A percentile compares a stretch with the other conserved stretches of the same genome.
Conservation (phyloP, 2,329 filamentous ascomycete genomes). For the Fusarium veterinarium region DNA sequence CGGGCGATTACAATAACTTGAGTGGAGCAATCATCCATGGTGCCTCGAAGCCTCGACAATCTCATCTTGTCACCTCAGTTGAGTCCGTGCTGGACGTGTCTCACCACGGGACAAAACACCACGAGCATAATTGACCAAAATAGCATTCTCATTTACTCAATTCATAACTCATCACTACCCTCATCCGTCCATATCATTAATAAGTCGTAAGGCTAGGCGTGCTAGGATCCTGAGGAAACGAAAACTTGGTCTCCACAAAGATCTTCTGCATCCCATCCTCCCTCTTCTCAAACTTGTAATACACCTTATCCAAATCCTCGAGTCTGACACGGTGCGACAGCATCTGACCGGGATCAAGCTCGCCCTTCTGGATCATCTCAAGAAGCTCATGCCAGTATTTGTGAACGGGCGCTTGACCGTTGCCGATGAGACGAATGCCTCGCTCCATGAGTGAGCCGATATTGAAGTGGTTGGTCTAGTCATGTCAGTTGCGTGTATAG, state of each 20-base stretch:
- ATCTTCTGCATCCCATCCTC: slow-evolving; percentile 85
- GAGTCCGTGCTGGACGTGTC: not conserved
- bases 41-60: not conserved
- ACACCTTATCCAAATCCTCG: slow-evolving; percentile 77
- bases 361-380: slow-evolving; percentile 70
- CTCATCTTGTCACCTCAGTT: not conserved
- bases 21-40: not conserved
- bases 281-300: slow-evolving; percentile 69
- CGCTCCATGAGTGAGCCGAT: slow-evolving; percentile 87
- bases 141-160: not conserved
- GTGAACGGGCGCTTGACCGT: slow-evolving; percentile 78
- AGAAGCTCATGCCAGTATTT: slow-evolving; percentile 87
- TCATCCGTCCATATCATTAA: not conserved
- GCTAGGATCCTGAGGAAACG: slow-evolving; percentile 54
- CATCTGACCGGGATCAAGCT: slow-evolving; percentile 83
- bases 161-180: not conserved
- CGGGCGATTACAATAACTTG: not conserved
- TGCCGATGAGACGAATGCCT: slow-evolving; percentile 80
- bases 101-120: not conserved
- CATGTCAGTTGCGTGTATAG: not conserved
- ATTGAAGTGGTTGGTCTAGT: slow-evolving; percentile 67
- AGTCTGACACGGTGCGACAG: slow-evolving; percentile 80
- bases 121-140: not conserved
- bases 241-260: slow-evolving; percentile 71
- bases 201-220: slow-evolving; percentile 34